Evolutionary conservation across 257 asterid genomes (phyloP), one percentile per base, ranked within the genome.

Genomic region (Gentiana macrophylla): DNA sequence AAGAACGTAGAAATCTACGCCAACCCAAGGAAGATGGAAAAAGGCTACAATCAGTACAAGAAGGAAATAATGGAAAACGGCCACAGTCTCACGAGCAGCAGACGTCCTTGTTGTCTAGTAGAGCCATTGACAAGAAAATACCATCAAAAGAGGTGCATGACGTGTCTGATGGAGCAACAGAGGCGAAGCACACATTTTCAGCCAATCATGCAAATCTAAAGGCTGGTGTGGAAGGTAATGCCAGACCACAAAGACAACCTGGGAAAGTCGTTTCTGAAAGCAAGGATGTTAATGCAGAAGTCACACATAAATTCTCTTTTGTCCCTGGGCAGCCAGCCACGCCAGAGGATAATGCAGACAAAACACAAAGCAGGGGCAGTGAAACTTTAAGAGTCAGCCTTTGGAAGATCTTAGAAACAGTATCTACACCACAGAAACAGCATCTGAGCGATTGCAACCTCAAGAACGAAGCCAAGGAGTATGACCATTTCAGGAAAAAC

Each of bases 401-500:
- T 45, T 77, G 84, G 94, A 89, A 91, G 77, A 70, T 84, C 68
- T 70, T 88, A 64, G 90, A 81, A 75, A 72, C 67, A 61, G 80
- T 77, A 57, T 66, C 90, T 70, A 70, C 97, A 49, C 86, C 86
- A 50, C 67, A 67, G 52, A 74, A 74, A 68, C 78, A 63, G 44
- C 54, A 64, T 54, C 56, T 69, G 12, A 49, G 50, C 59, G 69
- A 56, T 57, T 66, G 57, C 60, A 62, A 64, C 56, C 72, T 57
- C 12, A 24, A 53, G n/a, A 49, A n/a, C 8, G 74, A 49, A 49
- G 57, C 62, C 52, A 62, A 62, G 60, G 65, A 70, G 64, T 50
- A 69, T 56, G 64, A 75, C 57, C 72, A 65, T 60, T 63, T 72
- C 61, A 59, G 62, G 55, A 69, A 71, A 62, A 61, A 59, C 60